These are phyloP conservation scores for Wolfiporia cocos DNA, from an alignment of 1,284 basidiomycete species.

Conservation along the genomic window DNA sequence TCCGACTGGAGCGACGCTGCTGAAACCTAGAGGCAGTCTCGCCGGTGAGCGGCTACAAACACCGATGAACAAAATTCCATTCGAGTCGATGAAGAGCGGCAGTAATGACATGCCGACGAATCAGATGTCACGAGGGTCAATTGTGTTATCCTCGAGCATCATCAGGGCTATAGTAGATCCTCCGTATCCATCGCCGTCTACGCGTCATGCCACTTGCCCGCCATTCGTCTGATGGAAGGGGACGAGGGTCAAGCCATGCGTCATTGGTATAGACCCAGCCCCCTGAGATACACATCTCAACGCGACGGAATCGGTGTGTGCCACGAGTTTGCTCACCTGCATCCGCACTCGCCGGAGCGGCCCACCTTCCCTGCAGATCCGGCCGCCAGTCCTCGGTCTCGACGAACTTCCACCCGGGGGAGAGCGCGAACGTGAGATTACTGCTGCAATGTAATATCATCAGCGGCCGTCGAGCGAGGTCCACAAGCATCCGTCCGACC, in stretches of 20 bases:
- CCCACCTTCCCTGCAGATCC: conserved; percentile 56
- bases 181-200: conserved; percentile 55
- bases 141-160: not conserved
- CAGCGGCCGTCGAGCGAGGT: conserved; percentile 8
- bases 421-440: conserved; percentile 70
- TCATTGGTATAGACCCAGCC: conserved; percentile 80
- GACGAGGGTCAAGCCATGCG: conserved; percentile 50
- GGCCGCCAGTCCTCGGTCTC: conserved; percentile 71
- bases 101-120: no score
- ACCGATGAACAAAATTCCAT: no score
- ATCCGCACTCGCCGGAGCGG: conserved; percentile 36
- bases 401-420: conserved; percentile 64
- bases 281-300: conserved; percentile 29
- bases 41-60: no score
- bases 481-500: no score
- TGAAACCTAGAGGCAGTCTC: no score
- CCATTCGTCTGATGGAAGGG: conserved; percentile 36
- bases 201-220: conserved; percentile 44
- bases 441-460: conserved; percentile 40
- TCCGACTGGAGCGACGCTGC: no score
- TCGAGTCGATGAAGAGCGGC: no score
- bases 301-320: not conserved
- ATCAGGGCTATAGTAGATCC: conserved; percentile 45
- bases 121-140: not conserved
- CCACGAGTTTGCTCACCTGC: conserved; percentile 31